phyloP scores from a whole-genome alignment of 495 filamentous ascomycete genomes.

The Penicillium argentinense region DNA sequence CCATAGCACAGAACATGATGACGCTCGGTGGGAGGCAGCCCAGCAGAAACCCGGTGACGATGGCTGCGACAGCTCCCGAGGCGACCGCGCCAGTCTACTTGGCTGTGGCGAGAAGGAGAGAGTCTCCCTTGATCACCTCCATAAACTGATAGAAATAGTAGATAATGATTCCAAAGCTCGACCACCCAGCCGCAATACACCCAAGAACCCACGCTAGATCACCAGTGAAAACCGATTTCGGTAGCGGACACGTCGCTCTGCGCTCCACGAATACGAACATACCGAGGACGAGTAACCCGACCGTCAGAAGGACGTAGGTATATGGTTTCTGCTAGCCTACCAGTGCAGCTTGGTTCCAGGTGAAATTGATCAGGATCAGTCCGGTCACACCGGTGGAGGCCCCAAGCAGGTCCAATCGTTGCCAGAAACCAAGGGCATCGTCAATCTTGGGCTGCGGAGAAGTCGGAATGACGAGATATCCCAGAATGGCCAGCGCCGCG shows the following conservation, averaged over 20 bases:
- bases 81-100: constrained; percentile 44
- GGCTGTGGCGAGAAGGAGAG: constrained; percentile 49
- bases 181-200: constrained; percentile 58
- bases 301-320: constrained; percentile 53
- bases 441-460: constrained; percentile 21
- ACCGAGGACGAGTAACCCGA: constrained; percentile 50
- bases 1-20: constrained; percentile 52
- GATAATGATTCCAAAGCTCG: constrained; percentile 59
- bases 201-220: constrained; percentile 55
- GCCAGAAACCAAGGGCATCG: constrained; percentile 17
- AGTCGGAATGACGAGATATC: constrained; percentile 47
- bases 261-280: constrained; percentile 54
- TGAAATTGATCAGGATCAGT: constrained; percentile 60
- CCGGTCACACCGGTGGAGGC: constrained; percentile 50
- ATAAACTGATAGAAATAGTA: constrained; percentile 60
- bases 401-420: constrained; percentile 50
- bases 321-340: constrained; percentile 59
- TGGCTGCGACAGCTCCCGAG: constrained; percentile 48
- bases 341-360: constrained; percentile 60
- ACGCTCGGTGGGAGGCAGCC: constrained; percentile 38
- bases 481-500: constrained; percentile 35
- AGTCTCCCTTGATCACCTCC: constrained; percentile 43
- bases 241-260: constrained; percentile 47
- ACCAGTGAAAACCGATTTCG: constrained; percentile 46
- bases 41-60: constrained; percentile 49